These are phyloP conservation scores for Salix purpurea DNA, from an alignment of 345 rosid species.

Conservation along the genomic window DNA sequence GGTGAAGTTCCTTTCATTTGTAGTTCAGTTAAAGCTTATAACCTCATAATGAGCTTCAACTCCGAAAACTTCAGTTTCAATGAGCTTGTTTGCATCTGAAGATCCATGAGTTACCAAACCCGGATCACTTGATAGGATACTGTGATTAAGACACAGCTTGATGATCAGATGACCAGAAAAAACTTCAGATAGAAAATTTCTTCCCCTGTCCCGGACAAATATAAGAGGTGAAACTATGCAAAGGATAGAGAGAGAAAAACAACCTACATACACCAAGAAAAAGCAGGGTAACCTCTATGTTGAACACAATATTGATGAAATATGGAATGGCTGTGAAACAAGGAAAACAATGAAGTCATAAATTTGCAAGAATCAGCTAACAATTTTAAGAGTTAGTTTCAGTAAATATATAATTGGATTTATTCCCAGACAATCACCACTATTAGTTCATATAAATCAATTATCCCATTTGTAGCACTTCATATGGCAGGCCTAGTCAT, in stretches of 20 bases:
- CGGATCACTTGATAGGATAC: slow-evolving; percentile 52
- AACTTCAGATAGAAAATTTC: background rate
- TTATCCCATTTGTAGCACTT: too few species aligned
- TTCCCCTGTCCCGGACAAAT: background rate
- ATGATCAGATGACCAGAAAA: background rate
- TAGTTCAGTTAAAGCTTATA: slow-evolving; percentile 4
- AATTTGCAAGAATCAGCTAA: background rate
- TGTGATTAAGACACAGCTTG: slow-evolving; percentile 17
- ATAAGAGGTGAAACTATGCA: background rate
- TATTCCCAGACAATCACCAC: too few species aligned
- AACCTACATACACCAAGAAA: slow-evolving; percentile 50
- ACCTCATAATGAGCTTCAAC: slow-evolving; percentile 37
- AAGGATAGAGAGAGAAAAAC: slow-evolving; percentile 4
- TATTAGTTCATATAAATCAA: too few species aligned
- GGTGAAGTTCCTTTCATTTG: too few species aligned
- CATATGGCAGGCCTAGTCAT: too few species aligned
- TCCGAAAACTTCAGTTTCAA: slow-evolving; percentile 16
- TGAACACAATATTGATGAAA: slow-evolving; percentile 31
- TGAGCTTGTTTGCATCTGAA: slow-evolving; percentile 16
- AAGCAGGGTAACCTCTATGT: slow-evolving; percentile 38
- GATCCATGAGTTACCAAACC: slow-evolving; percentile 34
- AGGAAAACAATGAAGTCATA: background rate
- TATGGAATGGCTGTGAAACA: slow-evolving; percentile 36
- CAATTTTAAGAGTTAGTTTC: too few species aligned
- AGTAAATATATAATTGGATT: too few species aligned